A percentile compares a stretch with the other conserved stretches of the same genome.
Evolutionary conservation across 805 yeast genomes (phyloP).

Genomic region (Candida qinlingensis): DNA sequence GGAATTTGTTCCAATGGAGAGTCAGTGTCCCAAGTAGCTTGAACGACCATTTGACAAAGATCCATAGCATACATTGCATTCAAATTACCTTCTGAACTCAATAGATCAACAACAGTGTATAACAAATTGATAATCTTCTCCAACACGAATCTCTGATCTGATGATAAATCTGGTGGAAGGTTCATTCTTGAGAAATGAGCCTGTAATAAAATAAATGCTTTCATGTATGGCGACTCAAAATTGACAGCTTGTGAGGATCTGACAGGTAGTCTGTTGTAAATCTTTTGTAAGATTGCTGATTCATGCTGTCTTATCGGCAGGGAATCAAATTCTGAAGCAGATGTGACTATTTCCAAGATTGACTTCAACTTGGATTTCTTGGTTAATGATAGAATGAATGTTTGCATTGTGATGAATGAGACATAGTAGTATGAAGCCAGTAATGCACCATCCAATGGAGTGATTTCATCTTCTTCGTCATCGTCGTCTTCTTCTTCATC

Average conservation of each 20-base stretch:
- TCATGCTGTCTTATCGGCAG: conserved; percentile 64
- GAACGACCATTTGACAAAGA: conserved; percentile 79
- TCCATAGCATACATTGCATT: conserved; percentile 84
- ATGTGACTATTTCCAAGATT: conserved; percentile 57
- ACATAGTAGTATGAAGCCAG: conserved; percentile 72
- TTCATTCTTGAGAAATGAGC: conserved; percentile 69
- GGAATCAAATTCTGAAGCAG: conserved; percentile 69
- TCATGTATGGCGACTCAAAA: conserved; percentile 50
- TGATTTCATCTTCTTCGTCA: conserved; percentile 32
- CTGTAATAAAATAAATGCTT: conserved; percentile 72
- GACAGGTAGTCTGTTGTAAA: conserved; percentile 61
- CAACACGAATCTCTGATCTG: conserved; percentile 53
- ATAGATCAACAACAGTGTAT: conserved; percentile 65
- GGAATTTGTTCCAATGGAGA: conserved; percentile 82
- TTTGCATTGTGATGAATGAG: conserved; percentile 61
- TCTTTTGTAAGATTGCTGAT: conserved; percentile 35
- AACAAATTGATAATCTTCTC: conserved; percentile 45
- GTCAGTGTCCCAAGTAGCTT: conserved; percentile 80
- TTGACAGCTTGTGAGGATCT: conserved; percentile 36
- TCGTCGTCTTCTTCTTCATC: conserved; percentile 25
- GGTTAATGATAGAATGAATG: conserved; percentile 45
- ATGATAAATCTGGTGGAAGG: conserved; percentile 55
- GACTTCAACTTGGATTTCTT: conserved; percentile 53
- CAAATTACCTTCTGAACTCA: conserved; percentile 75
- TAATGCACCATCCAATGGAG: conserved; percentile 64